Percentiles rank a stretch among this genome's conserved stretches.
Evolutionary conservation across 2,329 filamentous ascomycete species (phyloP).

Genomic region (Trichoderma afroharzianum): DNA sequence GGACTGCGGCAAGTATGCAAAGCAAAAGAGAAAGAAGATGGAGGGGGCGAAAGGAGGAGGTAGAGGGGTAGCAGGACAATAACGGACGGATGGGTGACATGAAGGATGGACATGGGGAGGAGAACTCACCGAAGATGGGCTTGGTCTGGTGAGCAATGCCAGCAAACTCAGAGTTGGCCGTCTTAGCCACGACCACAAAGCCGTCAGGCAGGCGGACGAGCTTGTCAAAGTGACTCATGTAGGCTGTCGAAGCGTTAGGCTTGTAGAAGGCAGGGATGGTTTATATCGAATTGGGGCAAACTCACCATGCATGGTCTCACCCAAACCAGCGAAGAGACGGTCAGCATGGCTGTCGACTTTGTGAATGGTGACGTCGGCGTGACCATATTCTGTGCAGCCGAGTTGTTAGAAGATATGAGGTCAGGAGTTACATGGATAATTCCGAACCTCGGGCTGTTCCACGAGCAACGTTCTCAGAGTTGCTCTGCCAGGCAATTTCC

Average conservation of each 20-base stretch:
- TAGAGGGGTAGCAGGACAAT: background rate
- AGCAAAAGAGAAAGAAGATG: background rate
- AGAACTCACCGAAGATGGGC: constrained; percentile 56
- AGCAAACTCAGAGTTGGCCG: constrained; percentile 61
- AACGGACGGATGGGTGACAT: background rate
- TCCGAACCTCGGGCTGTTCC: constrained; percentile 17
- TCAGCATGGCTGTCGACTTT: constrained; percentile 62
- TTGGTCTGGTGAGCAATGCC: constrained; percentile 69
- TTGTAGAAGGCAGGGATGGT: background rate
- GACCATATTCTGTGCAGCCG: background rate
- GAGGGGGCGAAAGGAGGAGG: background rate
- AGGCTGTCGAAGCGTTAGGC: background rate
- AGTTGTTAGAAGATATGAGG: background rate
- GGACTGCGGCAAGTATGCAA: background rate
- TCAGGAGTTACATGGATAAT: background rate
- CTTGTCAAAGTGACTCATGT: constrained; percentile 88
- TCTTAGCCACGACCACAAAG: constrained; percentile 74
- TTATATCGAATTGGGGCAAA: background rate
- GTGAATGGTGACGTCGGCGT: constrained; percentile 44
- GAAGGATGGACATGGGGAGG: background rate
- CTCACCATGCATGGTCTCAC: constrained; percentile 56
- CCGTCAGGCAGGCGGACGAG: constrained; percentile 67
- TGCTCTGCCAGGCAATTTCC: constrained; percentile 64
- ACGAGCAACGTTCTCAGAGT: constrained; percentile 55
- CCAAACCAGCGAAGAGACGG: constrained; percentile 72